Percentiles rank a stretch among this genome's conserved stretches.
Evolutionary conservation across 1,284 basidiomycete genomes (phyloP).

Genomic region (Vanrija humicola): DNA sequence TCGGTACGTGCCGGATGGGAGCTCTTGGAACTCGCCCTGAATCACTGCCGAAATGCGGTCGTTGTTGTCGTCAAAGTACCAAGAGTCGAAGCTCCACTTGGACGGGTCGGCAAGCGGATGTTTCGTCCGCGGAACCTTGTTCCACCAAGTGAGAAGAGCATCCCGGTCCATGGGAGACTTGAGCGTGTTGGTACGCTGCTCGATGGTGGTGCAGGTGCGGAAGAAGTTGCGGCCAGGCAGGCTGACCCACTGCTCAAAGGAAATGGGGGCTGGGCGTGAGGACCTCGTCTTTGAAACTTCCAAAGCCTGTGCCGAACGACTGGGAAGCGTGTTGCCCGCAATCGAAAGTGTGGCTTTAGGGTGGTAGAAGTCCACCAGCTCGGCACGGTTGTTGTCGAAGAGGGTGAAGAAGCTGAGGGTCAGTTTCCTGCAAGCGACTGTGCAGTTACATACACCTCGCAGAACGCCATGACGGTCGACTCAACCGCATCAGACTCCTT

Average conservation of each 20-base stretch:
- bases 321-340: conserved; percentile 77
- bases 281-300: conserved; percentile 31
- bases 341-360: conserved; percentile 83
- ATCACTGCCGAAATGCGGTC: conserved; percentile 70
- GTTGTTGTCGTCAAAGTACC: conserved; percentile 60
- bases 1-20: conserved; percentile 53
- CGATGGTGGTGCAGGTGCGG: conserved; percentile 59
- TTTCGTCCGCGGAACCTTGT: conserved; percentile 67
- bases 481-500: conserved; percentile 35
- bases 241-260: conserved; percentile 62
- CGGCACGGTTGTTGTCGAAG: conserved; percentile 71
- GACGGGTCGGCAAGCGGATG: conserved; percentile 68
- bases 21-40: conserved; percentile 88
- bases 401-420: conserved; percentile 69
- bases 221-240: conserved; percentile 73
- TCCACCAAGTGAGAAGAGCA: conserved; percentile 33
- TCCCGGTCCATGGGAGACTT: conserved; percentile 67
- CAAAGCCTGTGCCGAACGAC: conserved; percentile 49
- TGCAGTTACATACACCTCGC: conserved; percentile 7
- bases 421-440: no score
- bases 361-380: conserved; percentile 71
- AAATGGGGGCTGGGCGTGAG: conserved; percentile 76
- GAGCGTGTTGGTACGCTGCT: conserved; percentile 64
- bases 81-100: conserved; percentile 87
- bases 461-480: conserved; percentile 49